These are phyloP conservation scores for Anethum foeniculum DNA, from an alignment of 140 eudicot species.

Conservation along the genomic window DNA sequence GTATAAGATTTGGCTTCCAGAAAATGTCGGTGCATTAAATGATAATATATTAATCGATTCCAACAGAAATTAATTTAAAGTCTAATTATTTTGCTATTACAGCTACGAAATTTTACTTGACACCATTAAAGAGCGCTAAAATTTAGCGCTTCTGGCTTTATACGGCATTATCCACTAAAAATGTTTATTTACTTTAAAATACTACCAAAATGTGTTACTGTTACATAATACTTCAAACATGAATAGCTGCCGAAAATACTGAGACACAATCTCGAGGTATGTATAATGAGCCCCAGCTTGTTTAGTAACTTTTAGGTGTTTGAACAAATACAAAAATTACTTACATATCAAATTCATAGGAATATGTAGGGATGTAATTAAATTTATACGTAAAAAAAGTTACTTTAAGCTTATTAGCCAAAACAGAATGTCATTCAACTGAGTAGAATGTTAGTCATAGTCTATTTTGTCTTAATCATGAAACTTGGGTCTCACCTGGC, in stretches of 20 bases:
- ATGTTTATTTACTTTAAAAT: not conserved
- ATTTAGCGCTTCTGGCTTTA: not conserved
- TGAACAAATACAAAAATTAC: not conserved
- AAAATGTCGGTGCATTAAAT: not conserved
- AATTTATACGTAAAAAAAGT: not conserved
- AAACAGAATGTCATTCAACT: not conserved
- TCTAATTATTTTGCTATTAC: not conserved
- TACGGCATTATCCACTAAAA: not conserved
- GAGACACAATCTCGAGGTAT: not conserved
- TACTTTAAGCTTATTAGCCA: not conserved
- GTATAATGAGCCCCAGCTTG: not conserved
- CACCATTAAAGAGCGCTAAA: not conserved
- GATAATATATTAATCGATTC: not conserved
- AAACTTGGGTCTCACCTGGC: constrained; percentile 38
- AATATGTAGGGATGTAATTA: not conserved
- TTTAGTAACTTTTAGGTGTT: not conserved
- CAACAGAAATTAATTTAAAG: not conserved
- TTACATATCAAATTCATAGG: not conserved
- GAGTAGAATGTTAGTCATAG: not conserved
- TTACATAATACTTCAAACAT: not conserved
- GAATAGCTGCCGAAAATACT: not conserved
- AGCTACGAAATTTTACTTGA: not conserved
- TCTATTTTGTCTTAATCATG: not conserved
- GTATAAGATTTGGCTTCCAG: not conserved
- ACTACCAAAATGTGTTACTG: not conserved